A percentile compares a stretch with the other conserved stretches of the same genome.
Evolutionary conservation across 345 rosid species (phyloP).

Genomic region (Kernera saxatilis): DNA sequence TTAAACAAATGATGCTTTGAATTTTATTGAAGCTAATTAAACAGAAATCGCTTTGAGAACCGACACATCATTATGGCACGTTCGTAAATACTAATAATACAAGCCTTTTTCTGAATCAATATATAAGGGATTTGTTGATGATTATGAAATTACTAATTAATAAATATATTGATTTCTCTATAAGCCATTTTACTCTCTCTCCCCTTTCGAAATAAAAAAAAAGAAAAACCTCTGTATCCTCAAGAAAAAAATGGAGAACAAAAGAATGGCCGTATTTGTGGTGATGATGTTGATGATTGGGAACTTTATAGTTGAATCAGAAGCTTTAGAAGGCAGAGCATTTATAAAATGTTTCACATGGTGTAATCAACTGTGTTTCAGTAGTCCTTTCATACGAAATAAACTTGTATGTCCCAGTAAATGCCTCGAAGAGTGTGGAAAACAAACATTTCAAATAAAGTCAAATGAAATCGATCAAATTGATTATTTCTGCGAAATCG

Average conservation of each 20-base stretch:
- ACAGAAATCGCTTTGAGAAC: too few species aligned
- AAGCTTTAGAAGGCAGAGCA: background rate
- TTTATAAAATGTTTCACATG: accelerated
- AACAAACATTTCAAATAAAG: too few species aligned
- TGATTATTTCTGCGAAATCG: background rate
- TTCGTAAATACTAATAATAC: too few species aligned
- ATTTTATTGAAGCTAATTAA: too few species aligned
- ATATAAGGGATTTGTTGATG: background rate
- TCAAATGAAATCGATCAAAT: background rate
- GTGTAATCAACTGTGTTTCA: background rate
- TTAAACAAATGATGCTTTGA: too few species aligned
- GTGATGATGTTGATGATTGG: background rate
- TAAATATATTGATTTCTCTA: too few species aligned
- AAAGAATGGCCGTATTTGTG: background rate
- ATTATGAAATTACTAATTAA: too few species aligned
- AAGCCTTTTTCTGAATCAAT: too few species aligned
- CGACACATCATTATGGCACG: too few species aligned
- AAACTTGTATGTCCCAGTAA: background rate
- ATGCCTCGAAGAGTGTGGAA: background rate
- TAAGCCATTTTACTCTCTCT: too few species aligned
- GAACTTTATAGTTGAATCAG: background rate
- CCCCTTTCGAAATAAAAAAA: too few species aligned
- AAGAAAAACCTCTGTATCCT: too few species aligned
- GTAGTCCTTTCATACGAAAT: background rate
- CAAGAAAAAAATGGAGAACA: background rate